These are phyloP conservation scores for Hygrocybe coccinea DNA, from an alignment of 768 basidiomycete genomes.

Conservation along the genomic window DNA sequence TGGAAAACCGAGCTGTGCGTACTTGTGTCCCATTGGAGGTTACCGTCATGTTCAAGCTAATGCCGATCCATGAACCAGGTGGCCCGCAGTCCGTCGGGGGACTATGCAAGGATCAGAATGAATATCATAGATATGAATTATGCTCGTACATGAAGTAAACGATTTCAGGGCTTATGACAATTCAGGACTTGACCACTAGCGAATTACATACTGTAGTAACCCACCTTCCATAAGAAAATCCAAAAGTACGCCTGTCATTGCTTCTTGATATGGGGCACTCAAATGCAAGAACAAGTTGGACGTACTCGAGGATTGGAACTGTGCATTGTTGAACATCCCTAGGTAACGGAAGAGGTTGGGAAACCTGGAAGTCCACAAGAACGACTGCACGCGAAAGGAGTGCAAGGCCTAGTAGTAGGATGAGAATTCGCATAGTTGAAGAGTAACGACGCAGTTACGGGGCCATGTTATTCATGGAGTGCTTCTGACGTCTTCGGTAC, in stretches of 20 bases:
- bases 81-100: conserved; percentile 70
- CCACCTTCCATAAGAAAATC: conserved; percentile 63
- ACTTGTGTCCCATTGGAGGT: conserved; percentile 69
- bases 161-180: conserved; percentile 49
- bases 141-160: conserved; percentile 54
- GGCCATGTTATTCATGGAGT: neutral
- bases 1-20: neutral
- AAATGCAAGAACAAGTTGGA: conserved; percentile 7
- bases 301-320: conserved; percentile 57
- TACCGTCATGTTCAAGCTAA: conserved; percentile 73
- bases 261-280: neutral
- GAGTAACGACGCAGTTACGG: neutral
- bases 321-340: conserved; percentile 57
- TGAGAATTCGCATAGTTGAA: neutral
- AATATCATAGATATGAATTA: neutral
- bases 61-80: conserved; percentile 67
- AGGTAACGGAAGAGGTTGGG: conserved; percentile 69
- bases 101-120: conserved; percentile 29
- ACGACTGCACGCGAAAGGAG: conserved; percentile 39
- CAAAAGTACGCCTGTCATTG: conserved; percentile 60
- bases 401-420: conserved; percentile 12
- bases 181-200: neutral
- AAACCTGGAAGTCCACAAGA: conserved; percentile 63
- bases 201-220: conserved; percentile 19
- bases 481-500: too few species aligned